Conservation (phyloP, 2,329 filamentous ascomycete species). For the Bipolaris bicolor region DNA sequence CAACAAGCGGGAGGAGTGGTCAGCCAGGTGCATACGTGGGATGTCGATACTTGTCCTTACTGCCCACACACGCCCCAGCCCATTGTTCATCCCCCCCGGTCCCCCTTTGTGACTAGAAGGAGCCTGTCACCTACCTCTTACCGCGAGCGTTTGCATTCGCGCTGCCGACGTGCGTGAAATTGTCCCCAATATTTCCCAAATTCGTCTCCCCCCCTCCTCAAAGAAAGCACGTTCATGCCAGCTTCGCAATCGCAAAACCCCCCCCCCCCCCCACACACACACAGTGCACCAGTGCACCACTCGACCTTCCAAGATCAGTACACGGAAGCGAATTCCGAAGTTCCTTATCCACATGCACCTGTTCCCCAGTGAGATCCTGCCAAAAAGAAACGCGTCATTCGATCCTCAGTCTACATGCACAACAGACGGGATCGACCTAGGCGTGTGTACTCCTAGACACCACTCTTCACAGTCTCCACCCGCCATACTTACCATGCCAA, state of each 20-base stretch:
- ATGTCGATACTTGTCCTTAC: not conserved
- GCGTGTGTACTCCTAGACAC: no score
- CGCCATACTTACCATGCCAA: no score
- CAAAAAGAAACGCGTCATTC: not conserved
- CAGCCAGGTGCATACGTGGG: not conserved
- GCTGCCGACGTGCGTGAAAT: not conserved
- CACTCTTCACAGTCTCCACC: no score
- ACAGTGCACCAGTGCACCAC: not conserved
- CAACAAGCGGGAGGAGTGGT: not conserved
- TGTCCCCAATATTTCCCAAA: no score
- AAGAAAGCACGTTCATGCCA: not conserved
- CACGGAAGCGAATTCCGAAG: not conserved
- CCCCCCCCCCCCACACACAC: no score
- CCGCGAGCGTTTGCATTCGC: not conserved
- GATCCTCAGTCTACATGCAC: not conserved
- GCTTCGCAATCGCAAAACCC: not conserved
- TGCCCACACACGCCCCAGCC: no score
- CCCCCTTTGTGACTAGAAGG: not conserved
- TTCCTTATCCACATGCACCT: not conserved
- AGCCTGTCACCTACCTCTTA: not conserved
- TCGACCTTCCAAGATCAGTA: not conserved
- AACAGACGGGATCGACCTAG: no score
- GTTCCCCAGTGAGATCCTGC: no score
- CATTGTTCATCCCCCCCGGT: not conserved
- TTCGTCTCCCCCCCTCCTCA: no score